Percentiles rank a stretch among this genome's conserved stretches.
phyloP scores from a whole-genome alignment of 164 flowering plant genomes.

The Sextonia rubra region DNA sequence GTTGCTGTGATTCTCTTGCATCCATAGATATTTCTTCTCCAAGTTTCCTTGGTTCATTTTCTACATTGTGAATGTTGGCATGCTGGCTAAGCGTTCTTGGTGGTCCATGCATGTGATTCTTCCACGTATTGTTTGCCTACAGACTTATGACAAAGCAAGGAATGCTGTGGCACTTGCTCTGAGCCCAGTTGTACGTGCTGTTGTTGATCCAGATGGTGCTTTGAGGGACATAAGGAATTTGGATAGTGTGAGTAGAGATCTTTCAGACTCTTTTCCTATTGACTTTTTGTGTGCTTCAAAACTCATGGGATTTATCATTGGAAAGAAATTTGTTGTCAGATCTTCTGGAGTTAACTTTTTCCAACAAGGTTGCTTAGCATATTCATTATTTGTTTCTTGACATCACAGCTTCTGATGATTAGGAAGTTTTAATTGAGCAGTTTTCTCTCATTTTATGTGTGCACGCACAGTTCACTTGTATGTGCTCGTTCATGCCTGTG shows the following conservation, averaged over 20 bases:
- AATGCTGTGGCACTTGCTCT: constrained; percentile 95
- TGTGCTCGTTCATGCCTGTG: not conserved
- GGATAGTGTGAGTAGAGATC: constrained; percentile 59
- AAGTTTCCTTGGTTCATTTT: too few species aligned
- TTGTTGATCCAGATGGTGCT: constrained; percentile 97
- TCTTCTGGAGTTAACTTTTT: not conserved
- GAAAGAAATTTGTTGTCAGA: not conserved
- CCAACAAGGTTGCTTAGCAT: not conserved
- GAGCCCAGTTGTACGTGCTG: constrained; percentile 93
- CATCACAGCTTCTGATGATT: not conserved
- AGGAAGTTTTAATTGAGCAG: not conserved
- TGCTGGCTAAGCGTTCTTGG: constrained; percentile 1
- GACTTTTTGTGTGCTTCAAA: not conserved
- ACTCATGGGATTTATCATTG: not conserved
- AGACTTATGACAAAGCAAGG: constrained; percentile 93
- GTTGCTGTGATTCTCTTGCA: too few species aligned
- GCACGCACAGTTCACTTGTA: not conserved
- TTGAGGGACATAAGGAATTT: constrained; percentile 71
- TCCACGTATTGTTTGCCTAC: constrained; percentile 19
- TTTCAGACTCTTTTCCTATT: not conserved
- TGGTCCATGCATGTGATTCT: constrained; percentile 3
- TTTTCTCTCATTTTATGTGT: not conserved
- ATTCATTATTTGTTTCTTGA: not conserved
- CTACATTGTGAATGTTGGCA: not conserved
- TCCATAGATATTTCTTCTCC: too few species aligned